phyloP scores from a whole-genome alignment of 805 yeast species.

The Teunomyces gatunensis region DNA sequence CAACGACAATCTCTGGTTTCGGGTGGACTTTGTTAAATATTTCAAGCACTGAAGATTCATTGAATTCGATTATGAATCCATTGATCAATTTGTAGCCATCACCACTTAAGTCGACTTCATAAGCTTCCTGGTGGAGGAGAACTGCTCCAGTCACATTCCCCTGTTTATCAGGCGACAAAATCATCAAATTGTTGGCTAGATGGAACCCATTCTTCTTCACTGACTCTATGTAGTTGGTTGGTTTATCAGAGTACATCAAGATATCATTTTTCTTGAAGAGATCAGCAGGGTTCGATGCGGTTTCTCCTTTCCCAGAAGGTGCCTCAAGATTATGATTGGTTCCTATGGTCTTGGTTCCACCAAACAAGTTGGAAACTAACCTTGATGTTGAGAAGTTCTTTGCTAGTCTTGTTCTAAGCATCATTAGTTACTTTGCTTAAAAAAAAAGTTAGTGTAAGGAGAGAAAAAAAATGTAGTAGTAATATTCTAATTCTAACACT shows the following conservation, averaged over 20 bases:
- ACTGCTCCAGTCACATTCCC: conserved; percentile 46
- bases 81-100: conserved; percentile 45
- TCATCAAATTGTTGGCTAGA: conserved; percentile 52
- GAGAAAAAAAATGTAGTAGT: neutral
- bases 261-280: conserved; percentile 43
- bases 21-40: conserved; percentile 62
- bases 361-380: conserved; percentile 19
- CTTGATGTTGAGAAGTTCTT: neutral
- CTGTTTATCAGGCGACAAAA: conserved; percentile 39
- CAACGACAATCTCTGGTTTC: conserved; percentile 69
- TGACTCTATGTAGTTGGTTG: conserved; percentile 42
- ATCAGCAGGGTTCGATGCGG: conserved; percentile 43
- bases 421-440: neutral
- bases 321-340: conserved; percentile 16
- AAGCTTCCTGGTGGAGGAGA: conserved; percentile 56
- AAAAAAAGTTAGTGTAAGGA: neutral
- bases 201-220: conserved; percentile 55
- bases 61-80: conserved; percentile 55
- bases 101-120: conserved; percentile 52
- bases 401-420: neutral
- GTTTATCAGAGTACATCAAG: conserved; percentile 40
- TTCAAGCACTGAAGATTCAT: conserved; percentile 37
- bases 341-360: conserved; percentile 24
- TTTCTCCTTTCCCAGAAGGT: conserved; percentile 38
- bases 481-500: neutral